phyloP scores from a whole-genome alignment of 495 filamentous ascomycete genomes.

The Saxophila tyrrhenica region DNA sequence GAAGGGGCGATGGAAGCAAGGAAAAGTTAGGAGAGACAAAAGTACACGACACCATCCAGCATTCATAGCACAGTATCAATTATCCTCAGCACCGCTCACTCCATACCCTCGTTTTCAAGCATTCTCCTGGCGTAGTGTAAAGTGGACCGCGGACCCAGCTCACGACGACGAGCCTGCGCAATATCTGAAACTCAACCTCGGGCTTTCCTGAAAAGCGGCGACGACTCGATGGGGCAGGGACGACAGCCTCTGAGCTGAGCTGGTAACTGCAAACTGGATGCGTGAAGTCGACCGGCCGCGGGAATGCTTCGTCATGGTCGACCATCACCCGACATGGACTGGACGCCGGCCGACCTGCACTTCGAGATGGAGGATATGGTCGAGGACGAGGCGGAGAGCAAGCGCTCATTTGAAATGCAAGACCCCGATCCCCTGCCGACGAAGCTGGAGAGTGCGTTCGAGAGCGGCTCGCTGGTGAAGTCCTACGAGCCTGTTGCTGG shows the following conservation, averaged over 20 bases:
- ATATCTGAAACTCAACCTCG: no score
- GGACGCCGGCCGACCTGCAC: background rate
- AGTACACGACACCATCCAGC: no score
- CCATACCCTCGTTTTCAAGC: background rate
- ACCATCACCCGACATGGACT: background rate
- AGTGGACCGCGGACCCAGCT: no score
- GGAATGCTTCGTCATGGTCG: no score
- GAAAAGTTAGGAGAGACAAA: background rate
- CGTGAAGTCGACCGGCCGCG: no score
- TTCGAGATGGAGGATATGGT: background rate
- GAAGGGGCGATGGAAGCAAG: background rate
- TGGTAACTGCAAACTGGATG: no score
- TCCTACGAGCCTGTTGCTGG: constrained; percentile 54
- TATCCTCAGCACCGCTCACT: background rate
- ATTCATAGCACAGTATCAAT: background rate
- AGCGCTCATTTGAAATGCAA: background rate
- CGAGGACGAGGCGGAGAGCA: background rate
- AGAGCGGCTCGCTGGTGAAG: background rate
- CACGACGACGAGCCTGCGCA: no score
- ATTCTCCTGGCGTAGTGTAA: no score
- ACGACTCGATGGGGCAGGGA: background rate
- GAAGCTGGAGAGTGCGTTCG: background rate
- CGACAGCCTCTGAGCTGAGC: no score
- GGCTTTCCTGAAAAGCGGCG: no score
- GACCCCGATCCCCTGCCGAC: background rate